Percentiles rank a stretch among this genome's conserved stretches.
These are phyloP conservation scores for Colletotrichum eleusines DNA, from an alignment of 2,329 filamentous ascomycete species.

Conservation along the genomic window DNA sequence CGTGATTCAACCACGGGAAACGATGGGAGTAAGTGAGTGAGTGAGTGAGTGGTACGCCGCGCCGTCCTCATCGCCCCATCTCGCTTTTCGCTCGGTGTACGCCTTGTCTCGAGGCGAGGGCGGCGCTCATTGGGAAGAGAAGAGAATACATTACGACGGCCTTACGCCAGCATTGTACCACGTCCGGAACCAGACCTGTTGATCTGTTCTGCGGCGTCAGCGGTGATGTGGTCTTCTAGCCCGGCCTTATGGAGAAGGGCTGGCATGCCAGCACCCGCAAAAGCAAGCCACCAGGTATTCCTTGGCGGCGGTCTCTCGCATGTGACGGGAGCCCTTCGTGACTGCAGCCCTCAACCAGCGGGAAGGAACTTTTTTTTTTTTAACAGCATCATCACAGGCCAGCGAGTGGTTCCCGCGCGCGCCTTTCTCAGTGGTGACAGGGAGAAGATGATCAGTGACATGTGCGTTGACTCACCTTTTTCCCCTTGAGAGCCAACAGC, in stretches of 20 bases:
- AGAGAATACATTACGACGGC: constrained; percentile 8
- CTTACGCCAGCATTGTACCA: constrained; percentile 28
- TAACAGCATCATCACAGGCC: constrained; percentile 9
- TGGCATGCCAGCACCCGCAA: constrained; percentile 30
- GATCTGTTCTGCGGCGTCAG: constrained; percentile 26
- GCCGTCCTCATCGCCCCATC: constrained; percentile 6
- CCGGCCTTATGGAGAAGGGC: not conserved
- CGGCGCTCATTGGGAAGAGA: not conserved
- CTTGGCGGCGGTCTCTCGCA: constrained; percentile 27
- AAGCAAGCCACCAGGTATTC: constrained; percentile 24
- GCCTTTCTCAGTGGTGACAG: constrained; percentile 11
- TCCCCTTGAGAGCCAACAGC: constrained; percentile 15
- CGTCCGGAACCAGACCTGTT: constrained; percentile 37
- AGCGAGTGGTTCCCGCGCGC: constrained; percentile 22
- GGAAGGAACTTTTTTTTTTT: not conserved
- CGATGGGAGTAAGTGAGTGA: not conserved
- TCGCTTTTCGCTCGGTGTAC: constrained; percentile 17
- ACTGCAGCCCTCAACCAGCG: constrained; percentile 24
- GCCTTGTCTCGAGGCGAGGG: not conserved
- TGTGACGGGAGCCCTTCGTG: constrained; percentile 33
- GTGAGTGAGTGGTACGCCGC: no score
- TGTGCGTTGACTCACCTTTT: constrained; percentile 33
- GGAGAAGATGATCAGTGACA: constrained; percentile 14
- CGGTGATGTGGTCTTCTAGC: constrained; percentile 11
- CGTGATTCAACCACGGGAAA: not conserved